phyloP scores from a whole-genome alignment of 768 basidiomycete species.

The Russula ochroleuca region DNA sequence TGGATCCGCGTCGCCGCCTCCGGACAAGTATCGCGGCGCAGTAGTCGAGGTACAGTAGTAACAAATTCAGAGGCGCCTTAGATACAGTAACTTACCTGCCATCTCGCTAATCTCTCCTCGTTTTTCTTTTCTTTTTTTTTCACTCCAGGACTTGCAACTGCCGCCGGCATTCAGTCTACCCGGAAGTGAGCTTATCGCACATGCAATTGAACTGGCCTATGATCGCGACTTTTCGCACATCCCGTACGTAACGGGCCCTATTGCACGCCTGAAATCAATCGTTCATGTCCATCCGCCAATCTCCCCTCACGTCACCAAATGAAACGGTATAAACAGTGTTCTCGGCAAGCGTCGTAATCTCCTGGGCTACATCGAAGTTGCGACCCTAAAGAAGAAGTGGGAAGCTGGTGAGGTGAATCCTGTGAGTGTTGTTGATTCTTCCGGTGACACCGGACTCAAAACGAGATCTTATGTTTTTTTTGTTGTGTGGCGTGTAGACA shows the following conservation, averaged over 20 bases:
- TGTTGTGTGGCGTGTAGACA: slow-evolving; percentile 39
- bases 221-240: slow-evolving; percentile 94
- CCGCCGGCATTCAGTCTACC: slow-evolving; percentile 86
- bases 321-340: slow-evolving; percentile 47
- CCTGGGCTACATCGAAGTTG: slow-evolving; percentile 80
- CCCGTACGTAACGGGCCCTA: slow-evolving; percentile 51
- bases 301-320: not conserved
- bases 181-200: slow-evolving; percentile 60
- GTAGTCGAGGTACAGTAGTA: too few species aligned
- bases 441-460: not conserved
- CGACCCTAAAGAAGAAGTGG: slow-evolving; percentile 70
- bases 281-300: not conserved
- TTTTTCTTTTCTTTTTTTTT: not conserved
- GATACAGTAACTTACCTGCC: slow-evolving; percentile 10
- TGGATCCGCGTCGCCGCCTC: not conserved
- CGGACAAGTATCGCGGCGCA: slow-evolving; percentile 80
- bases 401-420: slow-evolving; percentile 67
- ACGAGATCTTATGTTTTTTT: not conserved
- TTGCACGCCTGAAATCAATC: not conserved
- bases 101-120: slow-evolving; percentile 13
- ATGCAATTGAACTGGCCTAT: slow-evolving; percentile 83
- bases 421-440: slow-evolving; percentile 41
- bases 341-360: slow-evolving; percentile 68
- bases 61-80: slow-evolving; percentile 14
- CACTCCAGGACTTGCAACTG: slow-evolving; percentile 63